These are phyloP conservation scores for Aureobasidium leucospermi DNA, from an alignment of 2,329 filamentous ascomycete genomes.

Conservation along the genomic window DNA sequence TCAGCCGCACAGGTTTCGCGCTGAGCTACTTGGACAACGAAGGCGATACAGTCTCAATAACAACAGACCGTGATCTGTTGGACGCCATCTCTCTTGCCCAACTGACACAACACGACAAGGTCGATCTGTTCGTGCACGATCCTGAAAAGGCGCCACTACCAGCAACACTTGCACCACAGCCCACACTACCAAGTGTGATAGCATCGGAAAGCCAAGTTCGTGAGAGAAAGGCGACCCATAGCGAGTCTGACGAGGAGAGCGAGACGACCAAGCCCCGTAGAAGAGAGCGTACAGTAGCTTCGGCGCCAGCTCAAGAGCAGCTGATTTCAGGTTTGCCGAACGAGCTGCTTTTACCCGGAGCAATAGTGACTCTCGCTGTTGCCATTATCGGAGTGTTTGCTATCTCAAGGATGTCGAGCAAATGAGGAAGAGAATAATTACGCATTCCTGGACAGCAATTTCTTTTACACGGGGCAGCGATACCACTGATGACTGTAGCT, in stretches of 20 bases:
- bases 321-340: conserved; percentile 89
- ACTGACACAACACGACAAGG: conserved; percentile 74
- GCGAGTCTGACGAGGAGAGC: conserved; percentile 46
- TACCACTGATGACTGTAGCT: conserved; percentile 12
- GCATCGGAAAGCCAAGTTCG: conserved; percentile 45
- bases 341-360: conserved; percentile 84
- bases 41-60: conserved; percentile 93
- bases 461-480: conserved; percentile 6
- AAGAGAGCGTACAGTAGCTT: conserved; percentile 30
- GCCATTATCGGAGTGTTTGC: conserved; percentile 92
- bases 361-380: conserved; percentile 88
- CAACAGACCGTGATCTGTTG: conserved; percentile 83
- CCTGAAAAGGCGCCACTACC: conserved; percentile 80
- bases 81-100: conserved; percentile 84
- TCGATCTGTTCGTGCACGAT: conserved; percentile 94
- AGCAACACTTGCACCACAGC: conserved; percentile 53
- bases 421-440: background rate
- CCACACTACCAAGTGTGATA: conserved; percentile 43
- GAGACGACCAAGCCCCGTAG: conserved; percentile 34
- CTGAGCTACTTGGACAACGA: conserved; percentile 96
- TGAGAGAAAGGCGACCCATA: conserved; percentile 41
- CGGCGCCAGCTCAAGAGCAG: conserved; percentile 52
- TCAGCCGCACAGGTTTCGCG: conserved; percentile 74
- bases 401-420: conserved; percentile 41
- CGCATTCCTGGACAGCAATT: conserved; percentile 9